phyloP scores from a whole-genome alignment of 768 basidiomycete genomes.

The Steccherinum ochraceum region DNA sequence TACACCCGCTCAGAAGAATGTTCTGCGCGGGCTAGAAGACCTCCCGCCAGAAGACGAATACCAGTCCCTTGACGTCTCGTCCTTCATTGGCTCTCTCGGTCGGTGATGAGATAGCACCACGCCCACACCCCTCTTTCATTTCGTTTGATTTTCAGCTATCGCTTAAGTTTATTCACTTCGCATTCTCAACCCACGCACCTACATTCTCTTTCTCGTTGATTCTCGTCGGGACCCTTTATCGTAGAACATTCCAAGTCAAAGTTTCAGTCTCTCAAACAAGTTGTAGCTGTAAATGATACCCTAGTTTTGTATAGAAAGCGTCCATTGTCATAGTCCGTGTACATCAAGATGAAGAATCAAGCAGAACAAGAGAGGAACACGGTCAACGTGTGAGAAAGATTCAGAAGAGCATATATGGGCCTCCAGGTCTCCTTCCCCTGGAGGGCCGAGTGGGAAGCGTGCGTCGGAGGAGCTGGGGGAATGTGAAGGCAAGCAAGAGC shows the following conservation, averaged over 20 bases:
- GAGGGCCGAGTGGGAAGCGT: slow-evolving; percentile 8
- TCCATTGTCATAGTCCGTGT: slow-evolving; percentile 3
- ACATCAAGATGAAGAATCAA: not conserved
- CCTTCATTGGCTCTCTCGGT: slow-evolving; percentile 83
- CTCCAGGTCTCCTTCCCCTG: slow-evolving; percentile 12
- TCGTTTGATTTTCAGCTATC: slow-evolving; percentile 17
- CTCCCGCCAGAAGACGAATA: slow-evolving; percentile 92
- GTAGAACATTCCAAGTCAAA: not conserved
- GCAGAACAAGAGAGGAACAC: not conserved
- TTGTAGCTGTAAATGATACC: not conserved
- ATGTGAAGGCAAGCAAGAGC: slow-evolving; percentile 19
- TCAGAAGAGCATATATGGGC: slow-evolving; percentile 15
- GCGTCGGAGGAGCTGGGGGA: slow-evolving; percentile 18
- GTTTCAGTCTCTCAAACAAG: not conserved
- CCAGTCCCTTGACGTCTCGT: slow-evolving; percentile 75
- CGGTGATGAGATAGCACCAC: slow-evolving; percentile 24
- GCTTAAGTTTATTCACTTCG: slow-evolving; percentile 3
- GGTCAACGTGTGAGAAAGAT: not conserved
- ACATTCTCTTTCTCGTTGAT: not conserved
- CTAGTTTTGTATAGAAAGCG: not conserved
- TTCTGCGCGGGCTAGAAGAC: slow-evolving; percentile 87
- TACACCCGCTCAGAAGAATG: slow-evolving; percentile 69
- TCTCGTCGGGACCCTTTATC: not conserved
- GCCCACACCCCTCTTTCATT: slow-evolving; percentile 15
- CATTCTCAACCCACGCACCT: too few species aligned